Evolutionary conservation across 1,284 basidiomycete genomes (phyloP), one percentile per base, ranked within the genome.

Genomic region (Thecaphora frezii): DNA sequence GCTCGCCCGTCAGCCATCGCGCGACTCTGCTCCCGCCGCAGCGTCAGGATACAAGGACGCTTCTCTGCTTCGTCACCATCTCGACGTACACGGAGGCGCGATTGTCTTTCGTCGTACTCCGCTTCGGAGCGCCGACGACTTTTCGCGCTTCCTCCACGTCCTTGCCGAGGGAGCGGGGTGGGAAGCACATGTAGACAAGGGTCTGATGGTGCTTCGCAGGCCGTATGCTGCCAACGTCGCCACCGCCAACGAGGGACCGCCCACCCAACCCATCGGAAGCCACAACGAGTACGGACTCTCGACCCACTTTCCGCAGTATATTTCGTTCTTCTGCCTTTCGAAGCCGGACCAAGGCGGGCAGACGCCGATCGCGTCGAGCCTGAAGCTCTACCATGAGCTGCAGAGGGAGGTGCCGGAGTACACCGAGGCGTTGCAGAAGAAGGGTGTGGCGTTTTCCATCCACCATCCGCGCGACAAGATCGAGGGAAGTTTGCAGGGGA

Each of bases 271-370:
- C 3, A 68, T 68, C 33, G 66, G 62, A 4, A 57, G 53, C 24
- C 66, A 68, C 51, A 68, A 68, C 49, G 66, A 68, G 42, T 68
- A 68, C 22, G 66, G 66, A 3, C 51, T 68, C 1, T 65, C 57
- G 14, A 52, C 54, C 1, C 62, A 68, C 46, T 64, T 65, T 24
- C 66, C 66, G 2, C 60, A 54, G 3, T 54, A 61, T 39, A 68
- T 68, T 24, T 61, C 62, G 9, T 68, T 68, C 23, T 68, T 63
- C 54, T 65, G 62, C 36, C 57, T 68, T 24, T 60, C 57, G 0
- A 46, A 53, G 1, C 66, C 66, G 16, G 56, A 52, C 1, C 44
- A 40, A 5, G 66, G 66, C 3, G 66, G 66, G 4, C 56, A 68
- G 48, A 68, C 66, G 13, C 66, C 66, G 5, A 60, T 68, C 26